Percentiles rank a stretch among this genome's conserved stretches.
Conservation (phyloP, 352 stramenopile species). For the Phytophthora palmivora region DNA sequence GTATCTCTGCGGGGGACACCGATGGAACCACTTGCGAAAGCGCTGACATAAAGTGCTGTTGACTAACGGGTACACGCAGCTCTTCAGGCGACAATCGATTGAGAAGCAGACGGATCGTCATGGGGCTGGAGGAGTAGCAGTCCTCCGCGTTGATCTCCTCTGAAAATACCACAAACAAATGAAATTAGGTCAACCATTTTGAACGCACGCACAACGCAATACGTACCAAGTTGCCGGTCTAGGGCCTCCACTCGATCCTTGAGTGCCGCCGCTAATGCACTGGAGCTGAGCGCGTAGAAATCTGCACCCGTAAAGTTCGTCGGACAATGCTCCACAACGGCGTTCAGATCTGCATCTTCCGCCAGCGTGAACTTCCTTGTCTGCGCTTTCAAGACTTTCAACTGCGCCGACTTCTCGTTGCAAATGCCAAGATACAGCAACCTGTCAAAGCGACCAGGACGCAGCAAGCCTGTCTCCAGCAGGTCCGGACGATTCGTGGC, state of each 20-base stretch:
- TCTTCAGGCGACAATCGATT: conserved; percentile 69
- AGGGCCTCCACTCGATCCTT: conserved; percentile 79
- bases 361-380: conserved; percentile 83
- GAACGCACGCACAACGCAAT: conserved; percentile 4
- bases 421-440: conserved; percentile 88
- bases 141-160: conserved; percentile 77
- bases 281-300: conserved; percentile 87
- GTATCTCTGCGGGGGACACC: conserved; percentile 84
- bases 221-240: conserved; percentile 69
- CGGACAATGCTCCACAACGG: conserved; percentile 66
- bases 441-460: conserved; percentile 91
- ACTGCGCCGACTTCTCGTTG: conserved; percentile 69
- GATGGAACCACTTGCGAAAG: conserved; percentile 79
- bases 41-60: conserved; percentile 65
- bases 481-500: conserved; percentile 97
- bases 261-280: conserved; percentile 72
- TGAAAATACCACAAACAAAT: conserved; percentile 23
- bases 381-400: conserved; percentile 86
- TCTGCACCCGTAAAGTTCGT: conserved; percentile 86
- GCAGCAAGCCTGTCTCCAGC: conserved; percentile 94
- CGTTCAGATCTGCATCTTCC: conserved; percentile 62
- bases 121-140: conserved; percentile 80
- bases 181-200: conserved; percentile 15
- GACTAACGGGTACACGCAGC: conserved; percentile 61
- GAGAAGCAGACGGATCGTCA: conserved; percentile 74